These are phyloP conservation scores for Exophiala spinifera DNA, from an alignment of 2,329 filamentous ascomycete genomes.

Conservation along the genomic window DNA sequence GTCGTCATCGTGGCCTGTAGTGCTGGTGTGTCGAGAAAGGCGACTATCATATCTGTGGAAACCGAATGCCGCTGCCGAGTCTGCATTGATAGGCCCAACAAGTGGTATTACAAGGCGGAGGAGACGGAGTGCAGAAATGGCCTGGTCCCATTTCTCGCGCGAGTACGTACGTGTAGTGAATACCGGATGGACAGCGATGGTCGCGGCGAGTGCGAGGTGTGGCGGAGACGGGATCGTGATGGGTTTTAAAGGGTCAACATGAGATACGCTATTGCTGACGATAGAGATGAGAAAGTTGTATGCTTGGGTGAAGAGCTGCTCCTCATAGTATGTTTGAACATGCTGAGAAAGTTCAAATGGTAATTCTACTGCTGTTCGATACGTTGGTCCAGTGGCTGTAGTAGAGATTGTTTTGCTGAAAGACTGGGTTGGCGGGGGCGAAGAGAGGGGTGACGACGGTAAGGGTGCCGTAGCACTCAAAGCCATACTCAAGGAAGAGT, in stretches of 20 bases:
- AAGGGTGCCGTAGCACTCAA: background rate
- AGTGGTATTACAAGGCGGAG: slow-evolving; percentile 64
- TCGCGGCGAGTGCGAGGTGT: slow-evolving; percentile 73
- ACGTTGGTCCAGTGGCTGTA: slow-evolving; percentile 31
- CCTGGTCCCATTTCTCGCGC: slow-evolving; percentile 58
- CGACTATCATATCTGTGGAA: slow-evolving; percentile 49
- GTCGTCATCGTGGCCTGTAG: slow-evolving; percentile 1
- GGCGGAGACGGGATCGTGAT: slow-evolving; percentile 66
- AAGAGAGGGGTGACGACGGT: slow-evolving; percentile 17
- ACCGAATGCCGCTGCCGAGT: slow-evolving; percentile 67
- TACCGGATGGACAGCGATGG: slow-evolving; percentile 75
- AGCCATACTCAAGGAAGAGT: no score
- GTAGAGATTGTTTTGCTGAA: slow-evolving; percentile 5
- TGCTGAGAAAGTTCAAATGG: slow-evolving; percentile 64
- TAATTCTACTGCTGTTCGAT: slow-evolving; percentile 55
- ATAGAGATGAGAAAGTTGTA: slow-evolving; percentile 63
- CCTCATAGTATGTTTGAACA: slow-evolving; percentile 70
- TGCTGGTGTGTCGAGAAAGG: slow-evolving; percentile 6
- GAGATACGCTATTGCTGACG: slow-evolving; percentile 52
- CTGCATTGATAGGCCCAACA: slow-evolving; percentile 67
- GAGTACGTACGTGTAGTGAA: slow-evolving; percentile 71
- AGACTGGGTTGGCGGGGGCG: slow-evolving; percentile 11
- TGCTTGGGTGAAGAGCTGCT: slow-evolving; percentile 65
- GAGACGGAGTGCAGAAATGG: slow-evolving; percentile 66
- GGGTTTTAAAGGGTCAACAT: slow-evolving; percentile 40